These are phyloP conservation scores for Rugonectria rugulosa DNA, from an alignment of 2,329 filamentous ascomycete species.

Conservation along the genomic window DNA sequence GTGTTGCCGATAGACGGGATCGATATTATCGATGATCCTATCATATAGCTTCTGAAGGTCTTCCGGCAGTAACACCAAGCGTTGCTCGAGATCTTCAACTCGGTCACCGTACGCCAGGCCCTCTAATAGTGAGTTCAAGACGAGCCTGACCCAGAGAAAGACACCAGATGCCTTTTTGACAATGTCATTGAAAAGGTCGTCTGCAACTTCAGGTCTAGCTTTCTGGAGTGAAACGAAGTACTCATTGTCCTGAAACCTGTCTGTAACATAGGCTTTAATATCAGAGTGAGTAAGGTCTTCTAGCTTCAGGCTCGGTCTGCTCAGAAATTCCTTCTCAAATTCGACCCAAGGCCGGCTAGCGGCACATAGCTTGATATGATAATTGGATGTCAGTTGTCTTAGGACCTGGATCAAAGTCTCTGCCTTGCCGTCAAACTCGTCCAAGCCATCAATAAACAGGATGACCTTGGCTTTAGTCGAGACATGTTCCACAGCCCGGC, in stretches of 20 bases:
- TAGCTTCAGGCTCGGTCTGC: not conserved
- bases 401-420: not conserved
- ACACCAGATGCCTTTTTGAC: not conserved
- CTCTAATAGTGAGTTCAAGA: not conserved
- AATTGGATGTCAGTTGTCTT: not conserved
- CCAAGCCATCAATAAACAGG: constrained; percentile 8
- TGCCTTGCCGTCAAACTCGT: constrained; percentile 8
- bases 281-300: constrained; percentile 1
- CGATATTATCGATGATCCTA: not conserved
- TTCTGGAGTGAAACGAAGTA: not conserved
- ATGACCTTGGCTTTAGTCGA: not conserved
- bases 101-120: not conserved
- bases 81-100: not conserved
- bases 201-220: not conserved
- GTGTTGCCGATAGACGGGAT: not conserved
- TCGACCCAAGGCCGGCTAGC: constrained; percentile 19
- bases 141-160: constrained; percentile 1
- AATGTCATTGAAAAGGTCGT: not conserved
- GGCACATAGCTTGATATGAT: not conserved
- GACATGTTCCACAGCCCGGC: not conserved
- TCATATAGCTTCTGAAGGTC: not conserved
- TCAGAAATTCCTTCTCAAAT: not conserved
- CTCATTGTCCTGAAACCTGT: not conserved
- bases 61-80: not conserved
- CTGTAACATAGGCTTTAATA: not conserved